Conservation (phyloP, 2,329 filamentous ascomycete genomes). For the Xylaria polymorpha region DNA sequence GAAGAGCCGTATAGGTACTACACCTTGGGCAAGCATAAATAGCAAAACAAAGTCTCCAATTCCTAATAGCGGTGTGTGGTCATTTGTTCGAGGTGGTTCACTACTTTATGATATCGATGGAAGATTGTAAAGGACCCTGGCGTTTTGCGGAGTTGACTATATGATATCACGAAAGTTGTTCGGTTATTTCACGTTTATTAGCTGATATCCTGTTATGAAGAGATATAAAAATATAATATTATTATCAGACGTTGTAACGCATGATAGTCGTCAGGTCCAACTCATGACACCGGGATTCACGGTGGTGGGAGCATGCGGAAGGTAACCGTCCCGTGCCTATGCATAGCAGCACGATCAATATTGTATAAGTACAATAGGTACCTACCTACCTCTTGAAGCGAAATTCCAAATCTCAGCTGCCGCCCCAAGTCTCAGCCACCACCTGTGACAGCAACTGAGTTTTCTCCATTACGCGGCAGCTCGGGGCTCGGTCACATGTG, state of each 20-base stretch:
- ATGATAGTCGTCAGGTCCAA: not conserved
- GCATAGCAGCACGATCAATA: not conserved
- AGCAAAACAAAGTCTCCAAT: not conserved
- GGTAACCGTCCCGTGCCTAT: slow-evolving; percentile 1
- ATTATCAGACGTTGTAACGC: not conserved
- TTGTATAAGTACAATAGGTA: not conserved
- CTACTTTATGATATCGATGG: too few species aligned
- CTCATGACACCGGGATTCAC: not conserved
- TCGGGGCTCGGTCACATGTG: slow-evolving; percentile 1
- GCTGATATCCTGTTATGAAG: too few species aligned
- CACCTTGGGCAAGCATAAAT: not conserved
- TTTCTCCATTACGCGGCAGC: slow-evolving; percentile 1
- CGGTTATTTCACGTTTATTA: not conserved
- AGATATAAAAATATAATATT: too few species aligned
- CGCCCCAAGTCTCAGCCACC: slow-evolving; percentile 19
- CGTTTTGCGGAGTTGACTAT: not conserved
- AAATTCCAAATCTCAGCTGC: slow-evolving; percentile 28
- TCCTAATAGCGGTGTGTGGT: not conserved
- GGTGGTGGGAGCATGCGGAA: slow-evolving; percentile 14
- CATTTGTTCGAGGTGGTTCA: too few species aligned
- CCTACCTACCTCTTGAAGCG: not conserved
- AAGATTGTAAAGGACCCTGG: not conserved
- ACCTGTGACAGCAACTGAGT: slow-evolving; percentile 8
- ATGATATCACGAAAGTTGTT: not conserved
- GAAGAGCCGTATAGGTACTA: not conserved